Conservation (phyloP, 176 grass and related monocot genomes). For the Hyparrhenia diplandra region DNA sequence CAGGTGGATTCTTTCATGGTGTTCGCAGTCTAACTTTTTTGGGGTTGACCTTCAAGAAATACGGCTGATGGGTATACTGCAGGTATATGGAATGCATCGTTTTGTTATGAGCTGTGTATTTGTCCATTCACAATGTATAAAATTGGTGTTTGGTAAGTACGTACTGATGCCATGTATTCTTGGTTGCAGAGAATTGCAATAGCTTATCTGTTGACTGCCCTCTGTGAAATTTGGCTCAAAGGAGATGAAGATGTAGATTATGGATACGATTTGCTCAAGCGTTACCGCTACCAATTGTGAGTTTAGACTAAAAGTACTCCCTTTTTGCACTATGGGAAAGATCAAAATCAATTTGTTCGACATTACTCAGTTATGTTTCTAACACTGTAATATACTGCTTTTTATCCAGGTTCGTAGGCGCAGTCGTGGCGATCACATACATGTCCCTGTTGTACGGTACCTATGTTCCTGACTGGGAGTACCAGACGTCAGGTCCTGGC, state of each 20-base stretch:
- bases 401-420: conserved; percentile 35
- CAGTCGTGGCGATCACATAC: conserved; percentile 58
- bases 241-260: conserved; percentile 40
- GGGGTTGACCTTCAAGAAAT: conserved; percentile 68
- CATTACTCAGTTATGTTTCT: background rate
- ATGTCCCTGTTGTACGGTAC: conserved; percentile 57
- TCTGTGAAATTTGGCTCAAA: conserved; percentile 91
- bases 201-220: conserved; percentile 67
- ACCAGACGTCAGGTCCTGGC: conserved; percentile 37
- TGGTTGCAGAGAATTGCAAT: conserved; percentile 86
- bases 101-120: background rate
- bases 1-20: conserved; percentile 93
- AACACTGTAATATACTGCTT: background rate
- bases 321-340: background rate
- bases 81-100: conserved; percentile 37
- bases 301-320: conserved; percentile 16
- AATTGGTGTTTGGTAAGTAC: background rate
- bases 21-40: conserved; percentile 70
- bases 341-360: background rate
- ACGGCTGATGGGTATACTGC: conserved; percentile 77
- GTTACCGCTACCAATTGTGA: conserved; percentile 63
- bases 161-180: background rate
- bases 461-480: conserved; percentile 75
- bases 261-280: conserved; percentile 55
- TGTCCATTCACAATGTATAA: background rate